Conservation (phyloP, 768 basidiomycete species). For the Suillus weaverae region DNA sequence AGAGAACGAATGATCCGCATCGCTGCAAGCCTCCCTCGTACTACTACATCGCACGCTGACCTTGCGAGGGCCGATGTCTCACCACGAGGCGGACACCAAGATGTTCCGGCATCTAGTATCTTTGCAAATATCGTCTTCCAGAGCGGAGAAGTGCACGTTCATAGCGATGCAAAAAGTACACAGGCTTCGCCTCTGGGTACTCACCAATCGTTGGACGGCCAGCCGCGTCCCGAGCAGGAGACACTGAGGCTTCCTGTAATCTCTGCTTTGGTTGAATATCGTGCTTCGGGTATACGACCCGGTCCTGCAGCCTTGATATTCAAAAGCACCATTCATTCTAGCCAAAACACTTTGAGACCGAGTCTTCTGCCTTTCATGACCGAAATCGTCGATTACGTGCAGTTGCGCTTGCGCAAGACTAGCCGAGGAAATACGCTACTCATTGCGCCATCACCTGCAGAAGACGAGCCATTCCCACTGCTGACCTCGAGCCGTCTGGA, state of each 20-base stretch:
- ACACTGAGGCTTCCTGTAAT: slow-evolving; percentile 73
- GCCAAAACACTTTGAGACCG: slow-evolving; percentile 81
- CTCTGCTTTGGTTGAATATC: slow-evolving; percentile 83
- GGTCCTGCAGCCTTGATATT: slow-evolving; percentile 71
- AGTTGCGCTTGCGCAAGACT: slow-evolving; percentile 63
- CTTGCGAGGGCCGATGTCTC: slow-evolving; percentile 16
- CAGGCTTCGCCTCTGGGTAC: slow-evolving; percentile 44
- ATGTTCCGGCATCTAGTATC: slow-evolving; percentile 57
- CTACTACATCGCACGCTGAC: slow-evolving; percentile 6
- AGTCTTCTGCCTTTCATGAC: slow-evolving; percentile 83
- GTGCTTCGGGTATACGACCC: slow-evolving; percentile 47
- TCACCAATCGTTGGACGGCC: slow-evolving; percentile 23
- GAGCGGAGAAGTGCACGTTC: slow-evolving; percentile 81
- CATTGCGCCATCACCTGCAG: slow-evolving; percentile 10
- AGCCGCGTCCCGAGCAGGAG: slow-evolving; percentile 41
- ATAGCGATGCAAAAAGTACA: slow-evolving; percentile 49
- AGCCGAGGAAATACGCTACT: slow-evolving; percentile 30
- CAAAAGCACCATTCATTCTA: slow-evolving; percentile 87
- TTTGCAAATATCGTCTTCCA: slow-evolving; percentile 72
- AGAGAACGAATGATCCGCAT: slow-evolving; percentile 74
- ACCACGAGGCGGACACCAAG: slow-evolving; percentile 10
- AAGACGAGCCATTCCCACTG: slow-evolving; percentile 10
- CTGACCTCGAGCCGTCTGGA: slow-evolving; percentile 20
- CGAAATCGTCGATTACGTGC: slow-evolving; percentile 68
- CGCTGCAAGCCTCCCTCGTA: slow-evolving; percentile 53